phyloP scores from a whole-genome alignment of 148 eudicot species.

The Nepenthes gracilis region DNA sequence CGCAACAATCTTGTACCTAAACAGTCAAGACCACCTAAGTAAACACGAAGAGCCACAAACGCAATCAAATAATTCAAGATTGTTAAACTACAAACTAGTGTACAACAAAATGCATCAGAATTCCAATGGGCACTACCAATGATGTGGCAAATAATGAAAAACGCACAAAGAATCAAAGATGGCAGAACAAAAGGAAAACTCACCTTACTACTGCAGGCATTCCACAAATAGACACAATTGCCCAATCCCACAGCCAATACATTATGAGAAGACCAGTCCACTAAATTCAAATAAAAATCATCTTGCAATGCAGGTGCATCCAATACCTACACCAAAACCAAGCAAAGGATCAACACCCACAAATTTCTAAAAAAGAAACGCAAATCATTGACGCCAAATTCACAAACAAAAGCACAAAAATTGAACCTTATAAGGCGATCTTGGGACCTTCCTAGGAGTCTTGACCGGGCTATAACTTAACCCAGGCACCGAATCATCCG shows the following conservation, averaged over 20 bases:
- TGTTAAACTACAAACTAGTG: no score
- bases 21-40: background rate
- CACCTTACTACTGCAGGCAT: conserved; percentile 95
- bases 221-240: conserved; percentile 83
- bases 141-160: background rate
- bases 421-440: conserved; percentile 78
- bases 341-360: conserved; percentile 4
- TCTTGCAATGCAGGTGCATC: conserved; percentile 97
- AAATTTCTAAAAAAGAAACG: background rate
- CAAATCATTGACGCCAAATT: background rate
- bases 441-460: conserved; percentile 58
- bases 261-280: conserved; percentile 86
- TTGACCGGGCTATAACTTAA: conserved; percentile 70
- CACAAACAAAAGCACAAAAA: background rate
- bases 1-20: background rate
- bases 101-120: no score
- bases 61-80: background rate
- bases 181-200: conserved; percentile 1
- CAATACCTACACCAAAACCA: conserved; percentile 43
- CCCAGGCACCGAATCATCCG: conserved; percentile 66
- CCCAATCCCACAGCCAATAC: conserved; percentile 86
- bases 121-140: no score
- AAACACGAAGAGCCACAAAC: background rate
- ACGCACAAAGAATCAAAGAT: background rate
- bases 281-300: conserved; percentile 88